Percentiles rank a stretch among this genome's conserved stretches.
phyloP scores from a whole-genome alignment of 169 alveolate species.

The Cyclospora cayetanensis region DNA sequence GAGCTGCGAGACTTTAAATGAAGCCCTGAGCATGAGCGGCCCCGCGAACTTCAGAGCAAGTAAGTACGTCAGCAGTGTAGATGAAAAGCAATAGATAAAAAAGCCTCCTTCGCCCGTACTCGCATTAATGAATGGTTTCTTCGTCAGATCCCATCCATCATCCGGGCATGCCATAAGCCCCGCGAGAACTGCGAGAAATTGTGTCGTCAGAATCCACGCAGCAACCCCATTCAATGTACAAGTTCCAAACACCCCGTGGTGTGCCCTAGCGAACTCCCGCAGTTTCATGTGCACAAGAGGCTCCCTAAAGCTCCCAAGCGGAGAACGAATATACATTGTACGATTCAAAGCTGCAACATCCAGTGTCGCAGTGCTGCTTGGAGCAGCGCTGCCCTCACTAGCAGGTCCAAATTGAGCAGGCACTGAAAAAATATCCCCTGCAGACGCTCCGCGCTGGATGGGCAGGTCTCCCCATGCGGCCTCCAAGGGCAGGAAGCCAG shows the following conservation, averaged over 20 bases:
- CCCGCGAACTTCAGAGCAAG: slow-evolving; percentile 43
- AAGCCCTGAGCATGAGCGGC: slow-evolving; percentile 29
- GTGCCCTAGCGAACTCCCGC: slow-evolving; percentile 31
- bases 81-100: slow-evolving; percentile 7
- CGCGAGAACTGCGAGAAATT: neutral
- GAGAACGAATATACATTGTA: neutral
- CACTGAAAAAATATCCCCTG: too few relatives aligned
- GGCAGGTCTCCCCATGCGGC: too few relatives aligned
- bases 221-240: neutral
- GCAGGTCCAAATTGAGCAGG: too few relatives aligned
- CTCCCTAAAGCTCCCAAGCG: slow-evolving; percentile 24
- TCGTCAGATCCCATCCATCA: neutral
- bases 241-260: slow-evolving; percentile 59
- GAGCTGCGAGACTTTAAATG: neutral
- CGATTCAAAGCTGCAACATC: neutral
- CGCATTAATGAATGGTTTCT: neutral
- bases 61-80: neutral
- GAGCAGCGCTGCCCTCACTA: neutral
- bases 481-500: too few relatives aligned
- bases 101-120: neutral
- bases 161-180: slow-evolving; percentile 44
- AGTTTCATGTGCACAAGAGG: slow-evolving; percentile 37
- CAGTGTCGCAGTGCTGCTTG: neutral
- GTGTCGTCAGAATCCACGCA: slow-evolving; percentile 13
- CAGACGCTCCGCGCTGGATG: too few relatives aligned